Conservation (phyloP, 129 eudicot genomes). For the Arctium lappa region DNA sequence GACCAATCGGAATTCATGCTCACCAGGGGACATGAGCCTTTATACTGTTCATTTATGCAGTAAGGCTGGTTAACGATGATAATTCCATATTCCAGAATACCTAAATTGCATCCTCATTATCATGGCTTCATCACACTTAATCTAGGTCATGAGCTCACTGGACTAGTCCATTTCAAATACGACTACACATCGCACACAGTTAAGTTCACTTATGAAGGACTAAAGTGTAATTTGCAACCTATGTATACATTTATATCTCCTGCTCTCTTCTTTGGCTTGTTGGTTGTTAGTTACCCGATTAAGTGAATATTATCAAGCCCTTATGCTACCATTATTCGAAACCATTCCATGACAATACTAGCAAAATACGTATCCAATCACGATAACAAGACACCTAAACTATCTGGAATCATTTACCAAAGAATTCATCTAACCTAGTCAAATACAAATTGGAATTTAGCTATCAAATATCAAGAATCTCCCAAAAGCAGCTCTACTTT, state of each 20-base stretch:
- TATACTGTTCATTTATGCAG: not conserved
- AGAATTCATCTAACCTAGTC: slow-evolving; percentile 1
- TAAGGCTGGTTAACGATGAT: not conserved
- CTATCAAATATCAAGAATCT: not conserved
- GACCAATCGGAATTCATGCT: not conserved
- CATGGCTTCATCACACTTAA: not conserved
- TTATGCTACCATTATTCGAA: not conserved
- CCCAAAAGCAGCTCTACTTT: slow-evolving; percentile 12
- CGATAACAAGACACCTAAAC: not conserved
- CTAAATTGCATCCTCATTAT: not conserved
- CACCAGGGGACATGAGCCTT: not conserved
- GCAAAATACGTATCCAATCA: not conserved
- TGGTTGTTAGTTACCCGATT: not conserved
- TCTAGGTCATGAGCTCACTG: not conserved
- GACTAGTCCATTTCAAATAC: not conserved
- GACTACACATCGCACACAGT: not conserved
- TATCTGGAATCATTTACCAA: not conserved
- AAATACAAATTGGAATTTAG: not conserved
- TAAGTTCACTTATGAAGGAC: not conserved
- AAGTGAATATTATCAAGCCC: not conserved
- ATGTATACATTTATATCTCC: not conserved
- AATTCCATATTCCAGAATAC: not conserved
- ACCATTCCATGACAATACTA: not conserved
- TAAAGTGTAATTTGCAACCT: not conserved
- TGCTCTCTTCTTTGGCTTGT: not conserved